Evolutionary conservation across 2,329 filamentous ascomycete genomes (phyloP).

Genomic region (Alternaria sp.): DNA sequence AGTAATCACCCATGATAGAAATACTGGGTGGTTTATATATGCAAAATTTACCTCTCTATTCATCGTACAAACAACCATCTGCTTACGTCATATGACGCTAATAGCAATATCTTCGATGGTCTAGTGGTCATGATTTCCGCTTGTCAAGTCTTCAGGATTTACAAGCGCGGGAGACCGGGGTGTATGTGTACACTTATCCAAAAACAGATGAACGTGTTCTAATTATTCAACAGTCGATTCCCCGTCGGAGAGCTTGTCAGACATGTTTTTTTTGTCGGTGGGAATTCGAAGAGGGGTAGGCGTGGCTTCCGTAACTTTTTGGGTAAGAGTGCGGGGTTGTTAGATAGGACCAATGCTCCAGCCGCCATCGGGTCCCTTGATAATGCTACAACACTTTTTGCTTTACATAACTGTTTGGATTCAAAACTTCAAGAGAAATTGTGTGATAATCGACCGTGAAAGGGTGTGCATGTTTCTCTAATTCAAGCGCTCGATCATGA

Average conservation of each 20-base stretch:
- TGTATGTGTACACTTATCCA: background rate
- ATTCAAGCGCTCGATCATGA: background rate
- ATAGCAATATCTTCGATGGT: slow-evolving; percentile 29
- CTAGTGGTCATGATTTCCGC: slow-evolving; percentile 15
- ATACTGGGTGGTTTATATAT: background rate
- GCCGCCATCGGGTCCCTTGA: background rate
- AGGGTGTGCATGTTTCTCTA: background rate
- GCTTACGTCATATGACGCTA: slow-evolving; percentile 17
- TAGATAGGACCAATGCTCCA: background rate
- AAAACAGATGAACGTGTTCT: background rate
- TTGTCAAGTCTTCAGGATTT: slow-evolving; percentile 4
- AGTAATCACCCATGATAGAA: background rate
- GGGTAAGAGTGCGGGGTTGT: background rate
- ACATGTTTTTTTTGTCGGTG: background rate
- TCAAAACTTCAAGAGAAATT: background rate
- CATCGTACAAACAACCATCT: slow-evolving; percentile 21
- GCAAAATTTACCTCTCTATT: background rate
- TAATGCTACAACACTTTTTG: background rate
- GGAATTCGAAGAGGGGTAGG: background rate
- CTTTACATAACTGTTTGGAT: background rate
- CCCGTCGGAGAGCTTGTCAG: slow-evolving; percentile 9
- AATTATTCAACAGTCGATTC: slow-evolving; percentile 6
- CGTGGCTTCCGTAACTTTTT: background rate
- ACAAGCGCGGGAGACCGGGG: slow-evolving; percentile 15
- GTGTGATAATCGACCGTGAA: background rate